Percentiles rank a stretch among this genome's conserved stretches.
Conservation (phyloP, 805 yeast species). For the Cephaloascus fragrans region DNA sequence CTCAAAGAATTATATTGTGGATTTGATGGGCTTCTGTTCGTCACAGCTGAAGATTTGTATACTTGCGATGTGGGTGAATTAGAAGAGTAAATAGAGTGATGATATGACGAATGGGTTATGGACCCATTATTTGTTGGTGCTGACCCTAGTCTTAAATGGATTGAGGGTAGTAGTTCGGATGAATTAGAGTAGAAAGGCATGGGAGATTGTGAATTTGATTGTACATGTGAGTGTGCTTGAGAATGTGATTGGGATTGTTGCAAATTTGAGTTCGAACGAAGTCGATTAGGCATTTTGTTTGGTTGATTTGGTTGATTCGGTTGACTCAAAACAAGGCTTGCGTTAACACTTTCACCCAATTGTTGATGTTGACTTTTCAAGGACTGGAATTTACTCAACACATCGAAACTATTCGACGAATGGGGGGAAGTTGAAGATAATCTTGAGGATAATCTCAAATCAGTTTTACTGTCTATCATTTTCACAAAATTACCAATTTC, state of each 20-base stretch:
- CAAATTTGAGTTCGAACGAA: neutral
- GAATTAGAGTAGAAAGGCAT: neutral
- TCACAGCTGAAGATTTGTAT: neutral
- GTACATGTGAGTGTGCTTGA: too few relatives aligned
- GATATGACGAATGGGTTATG: neutral
- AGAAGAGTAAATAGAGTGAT: neutral
- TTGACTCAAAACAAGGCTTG: slow-evolving; percentile 31
- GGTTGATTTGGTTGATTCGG: neutral
- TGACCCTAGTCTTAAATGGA: neutral
- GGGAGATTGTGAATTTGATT: neutral
- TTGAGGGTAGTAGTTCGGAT: neutral
- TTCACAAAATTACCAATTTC: slow-evolving; percentile 64
- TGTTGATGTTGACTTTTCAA: slow-evolving; percentile 45
- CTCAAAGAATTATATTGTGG: neutral
- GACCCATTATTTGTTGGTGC: neutral
- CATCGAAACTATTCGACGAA: slow-evolving; percentile 24
- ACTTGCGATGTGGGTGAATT: neutral
- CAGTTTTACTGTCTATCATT: slow-evolving; percentile 57
- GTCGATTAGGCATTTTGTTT: neutral
- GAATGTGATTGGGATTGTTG: slow-evolving; percentile 1
- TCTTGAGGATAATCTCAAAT: slow-evolving; percentile 28
- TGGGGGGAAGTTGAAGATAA: slow-evolving; percentile 8
- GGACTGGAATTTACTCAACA: slow-evolving; percentile 40
- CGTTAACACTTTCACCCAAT: slow-evolving; percentile 44
- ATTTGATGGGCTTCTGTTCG: neutral